Percentiles rank a stretch among this genome's conserved stretches.
Evolutionary conservation across 495 filamentous ascomycete species (phyloP).

Genomic region (Halenospora varia): DNA sequence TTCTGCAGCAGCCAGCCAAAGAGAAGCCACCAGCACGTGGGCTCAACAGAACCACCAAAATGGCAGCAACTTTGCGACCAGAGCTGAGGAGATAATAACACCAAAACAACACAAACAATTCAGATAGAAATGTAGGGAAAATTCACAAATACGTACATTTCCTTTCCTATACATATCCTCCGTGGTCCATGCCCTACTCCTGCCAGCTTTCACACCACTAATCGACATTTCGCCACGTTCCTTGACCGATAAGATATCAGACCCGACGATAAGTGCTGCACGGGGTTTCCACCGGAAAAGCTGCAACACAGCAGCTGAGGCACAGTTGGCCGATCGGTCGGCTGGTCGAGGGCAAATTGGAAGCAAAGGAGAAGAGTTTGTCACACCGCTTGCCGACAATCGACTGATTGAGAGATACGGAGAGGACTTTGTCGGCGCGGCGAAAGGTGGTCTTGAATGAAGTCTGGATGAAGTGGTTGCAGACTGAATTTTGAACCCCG

Average conservation of each 20-base stretch:
- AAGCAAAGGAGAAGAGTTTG: neutral
- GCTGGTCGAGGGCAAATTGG: neutral
- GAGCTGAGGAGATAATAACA: neutral
- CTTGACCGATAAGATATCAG: neutral
- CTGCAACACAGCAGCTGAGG: too few species aligned
- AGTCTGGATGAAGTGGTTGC: neutral
- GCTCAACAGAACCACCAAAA: neutral
- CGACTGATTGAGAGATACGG: neutral
- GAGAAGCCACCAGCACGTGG: neutral
- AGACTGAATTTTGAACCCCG: too few species aligned
- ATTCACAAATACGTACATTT: conserved; percentile 6
- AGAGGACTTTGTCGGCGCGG: neutral
- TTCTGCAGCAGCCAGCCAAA: too few species aligned
- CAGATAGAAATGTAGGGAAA: neutral
- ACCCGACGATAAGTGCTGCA: neutral
- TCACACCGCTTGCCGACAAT: neutral
- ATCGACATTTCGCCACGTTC: neutral
- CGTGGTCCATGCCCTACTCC: neutral
- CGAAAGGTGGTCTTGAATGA: neutral
- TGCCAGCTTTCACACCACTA: neutral
- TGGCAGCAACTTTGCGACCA: too few species aligned
- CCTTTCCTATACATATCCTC: conserved; percentile 15
- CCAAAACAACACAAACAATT: neutral
- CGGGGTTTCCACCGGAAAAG: too few species aligned
- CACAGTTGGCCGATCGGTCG: too few species aligned